Base-by-base conservation (phyloP, 2,329 filamentous ascomycete genomes). In the Penicillium brasilianum region DNA sequence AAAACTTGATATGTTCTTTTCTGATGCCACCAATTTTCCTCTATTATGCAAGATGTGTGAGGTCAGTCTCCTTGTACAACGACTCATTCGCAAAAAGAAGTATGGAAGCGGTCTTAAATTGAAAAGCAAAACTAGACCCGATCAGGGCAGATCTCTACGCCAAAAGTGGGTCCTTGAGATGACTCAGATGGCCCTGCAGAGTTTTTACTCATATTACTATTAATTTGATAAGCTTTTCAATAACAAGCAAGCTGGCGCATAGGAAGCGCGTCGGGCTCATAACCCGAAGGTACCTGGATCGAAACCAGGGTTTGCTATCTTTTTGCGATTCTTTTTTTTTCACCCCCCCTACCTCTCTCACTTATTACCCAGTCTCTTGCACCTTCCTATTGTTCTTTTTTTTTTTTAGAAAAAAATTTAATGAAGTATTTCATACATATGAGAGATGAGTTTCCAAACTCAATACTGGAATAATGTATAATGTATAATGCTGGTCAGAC, bases 251-350 rank as follows among this genome's bases (percentile, higher is more conserved):
- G 53, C 53, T 55, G 53, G 53, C 53, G 53, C 53, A 55, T 55
- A 55, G 53, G 53, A 55, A 55, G 53, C 53, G 53, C 53, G 53
- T 55, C 53, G 53, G 53, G 53, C 53, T 55, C 53, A 55, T 55
- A 55, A 55, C 53, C 53, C 53, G 53, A 55, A 55, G 53, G 53
- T 55, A 55, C 53, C 53, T 46, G 53, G 53, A 55, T 55, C 53
- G 53, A 55, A 55, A 55, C 53, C 53, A 46, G 53, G 53, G 53
- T 55, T 55, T 55, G 53, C 53, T 55, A 55, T 37, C 18, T 46
- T 55, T 55, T 48, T 25, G 11, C 16, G n/a, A n/a, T n/a, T 37
- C 8, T n/a, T 25, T 55, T 55, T 55, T 55, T 39, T 28, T 28
- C 13, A 13, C 18, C 32, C 34, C 10, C 50, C 18, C 18, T 4